Evolutionary conservation across 768 basidiomycete species (phyloP).

Genomic region (Boletus edulis): DNA sequence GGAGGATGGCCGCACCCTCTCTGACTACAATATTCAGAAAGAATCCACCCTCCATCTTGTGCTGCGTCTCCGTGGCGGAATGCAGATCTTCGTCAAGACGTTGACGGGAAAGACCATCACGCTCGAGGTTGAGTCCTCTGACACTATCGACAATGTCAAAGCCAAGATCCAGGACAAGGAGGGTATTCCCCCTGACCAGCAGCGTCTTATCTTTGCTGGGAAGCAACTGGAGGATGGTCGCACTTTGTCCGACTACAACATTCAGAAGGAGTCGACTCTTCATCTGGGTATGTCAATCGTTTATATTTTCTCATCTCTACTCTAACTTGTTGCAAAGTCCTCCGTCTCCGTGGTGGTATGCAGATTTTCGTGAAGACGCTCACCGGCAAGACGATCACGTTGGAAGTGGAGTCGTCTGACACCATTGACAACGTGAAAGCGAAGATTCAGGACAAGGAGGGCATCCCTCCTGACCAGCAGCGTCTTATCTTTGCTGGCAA

Average conservation of each 20-base stretch:
- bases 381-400: constrained; percentile 89
- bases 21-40: constrained; percentile 94
- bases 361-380: constrained; percentile 88
- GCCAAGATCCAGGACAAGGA: constrained; percentile 95
- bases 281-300: constrained; percentile 27
- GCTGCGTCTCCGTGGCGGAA: constrained; percentile 88
- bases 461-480: constrained; percentile 82
- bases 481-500: constrained; percentile 92
- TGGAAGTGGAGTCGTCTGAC: constrained; percentile 91
- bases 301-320: accelerated
- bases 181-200: constrained; percentile 84
- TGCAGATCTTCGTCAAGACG: constrained; percentile 84
- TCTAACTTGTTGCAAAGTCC: constrained; percentile 38
- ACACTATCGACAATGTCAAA: constrained; percentile 87
- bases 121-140: constrained; percentile 84
- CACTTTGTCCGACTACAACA: constrained; percentile 88
- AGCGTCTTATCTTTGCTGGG: constrained; percentile 88
- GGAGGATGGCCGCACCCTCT: constrained; percentile 89
- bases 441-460: constrained; percentile 82
- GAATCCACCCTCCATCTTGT: constrained; percentile 89
- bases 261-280: constrained; percentile 86
- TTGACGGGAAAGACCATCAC: constrained; percentile 90
- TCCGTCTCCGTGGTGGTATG: constrained; percentile 88
- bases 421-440: constrained; percentile 91
- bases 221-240: constrained; percentile 93